Evolutionary conservation across 1,284 basidiomycete species (phyloP), one percentile per base, ranked within the genome.

Genomic region (Boletus subluridellus): DNA sequence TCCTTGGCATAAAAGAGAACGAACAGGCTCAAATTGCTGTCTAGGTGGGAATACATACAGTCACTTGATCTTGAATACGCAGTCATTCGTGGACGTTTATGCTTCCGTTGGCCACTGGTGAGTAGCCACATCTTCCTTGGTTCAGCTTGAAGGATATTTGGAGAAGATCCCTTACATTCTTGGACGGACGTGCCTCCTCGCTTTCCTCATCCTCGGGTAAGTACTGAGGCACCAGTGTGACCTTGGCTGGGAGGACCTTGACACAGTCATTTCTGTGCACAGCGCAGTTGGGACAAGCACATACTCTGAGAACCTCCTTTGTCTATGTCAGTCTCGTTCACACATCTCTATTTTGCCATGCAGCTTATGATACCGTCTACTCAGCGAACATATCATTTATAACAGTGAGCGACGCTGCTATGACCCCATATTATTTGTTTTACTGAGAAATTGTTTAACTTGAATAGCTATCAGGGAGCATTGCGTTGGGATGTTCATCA

Each of bases 141-240:
- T 32, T 30, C 24, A 5, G 5, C 17, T 24, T n/a, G 8, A 46
- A 55, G 21, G 45, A 55, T 9, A 2, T 14, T 35, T 12, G 49
- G 28, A 2, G 1, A 51, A 68, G 67, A 42, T 68, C 32, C 69
- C 67, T 15, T 68, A 70, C 37, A 7, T 67, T 9, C 10, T 59
- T 26, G 67, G 63, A 7, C 60, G 68, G 15, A 8, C 14, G 5
- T 46, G 5, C 14, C 44, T 66, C 37, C 45, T 68, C n/a, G 5
- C 54, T 17, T 58, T 37, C 17, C 42, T 68, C n/a, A 1, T 66
- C 49, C 0, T 60, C 1, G 10, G 46, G 69, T 69, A 49, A 61
- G 64, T 42, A 34, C 45, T 0, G 8, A 14, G 6, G 7, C 1
- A 38, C 17, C 10, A 3, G n/a, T 14, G 11, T 10, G 28, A 15